Base-by-base conservation (phyloP, 805 yeast species). In the Tetrapisispora fleetii region DNA sequence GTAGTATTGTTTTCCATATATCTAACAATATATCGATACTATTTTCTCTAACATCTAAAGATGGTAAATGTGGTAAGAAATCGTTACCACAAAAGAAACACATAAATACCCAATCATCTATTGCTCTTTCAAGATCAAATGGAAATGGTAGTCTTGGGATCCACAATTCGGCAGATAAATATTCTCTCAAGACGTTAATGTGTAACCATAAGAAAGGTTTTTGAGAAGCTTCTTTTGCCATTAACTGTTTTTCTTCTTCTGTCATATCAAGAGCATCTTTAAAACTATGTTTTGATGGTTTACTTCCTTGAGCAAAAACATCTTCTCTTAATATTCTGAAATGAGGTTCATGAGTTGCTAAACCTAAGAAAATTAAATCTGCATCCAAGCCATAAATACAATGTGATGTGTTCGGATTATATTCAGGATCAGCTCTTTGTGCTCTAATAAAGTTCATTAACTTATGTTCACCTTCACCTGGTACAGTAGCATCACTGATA, bases 401-500 rank as follows among this genome's bases (percentile, higher is more conserved):
- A 67, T 93, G 99, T n/a, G 81, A 75, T 1, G 96, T 90, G 64
- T 93, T 91, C 47, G 98, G 96, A 60, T 87, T 78, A 66, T 91
- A 86, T 60, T 81, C 80, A 0, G 95, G 86, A 57, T 85, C 93
- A 38, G 84, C 77, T 56, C 98, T 75, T 64, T 90, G 98, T 39
- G 86, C 78, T 60, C 99, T 79, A 49, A 93, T 85, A 63, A 90
- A 93, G 59, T 85, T 89, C 99, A 93, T 93, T 58, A 93, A 83
- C 66, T 93, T 93, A 71, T 93, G 99, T 67, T 93, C 99, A 63
- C 99, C 99, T 74, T 93, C 99, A 53, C 99, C 99, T 1, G 99
- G 99, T 14, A 91, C 98, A 0, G 95, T 82, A 30, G 96, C 95
- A 64, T 91, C 99, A 59, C 95, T 84, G 42, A 93, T 83, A 22